Conservation (phyloP, 345 rosid species). For the Gossypium thurberi region DNA sequence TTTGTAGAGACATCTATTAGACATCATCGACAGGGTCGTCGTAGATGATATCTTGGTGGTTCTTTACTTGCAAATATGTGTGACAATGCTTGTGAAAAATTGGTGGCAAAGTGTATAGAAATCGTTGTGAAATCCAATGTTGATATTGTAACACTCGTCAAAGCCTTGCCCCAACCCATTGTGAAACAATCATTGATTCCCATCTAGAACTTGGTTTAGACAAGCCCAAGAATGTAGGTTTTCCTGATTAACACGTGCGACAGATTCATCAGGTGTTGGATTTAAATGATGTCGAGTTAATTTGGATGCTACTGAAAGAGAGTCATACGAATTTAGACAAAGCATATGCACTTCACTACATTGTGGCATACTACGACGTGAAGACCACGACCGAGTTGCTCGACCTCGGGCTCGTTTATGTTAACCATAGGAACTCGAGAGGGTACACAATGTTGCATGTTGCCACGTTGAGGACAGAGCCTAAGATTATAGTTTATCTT, state of each 20-base stretch:
- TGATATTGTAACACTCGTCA: slow-evolving; percentile 51
- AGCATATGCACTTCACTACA: slow-evolving; percentile 69
- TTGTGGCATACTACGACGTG: slow-evolving; percentile 65
- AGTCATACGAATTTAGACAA: slow-evolving; percentile 57
- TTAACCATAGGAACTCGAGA: slow-evolving; percentile 47
- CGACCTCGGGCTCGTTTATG: slow-evolving; percentile 66
- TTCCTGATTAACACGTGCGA: slow-evolving; percentile 47
- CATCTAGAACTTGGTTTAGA: slow-evolving; percentile 37
- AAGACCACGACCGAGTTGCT: slow-evolving; percentile 70
- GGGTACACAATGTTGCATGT: slow-evolving; percentile 72
- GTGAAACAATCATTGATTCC: slow-evolving; percentile 38
- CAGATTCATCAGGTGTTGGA: slow-evolving; percentile 68
- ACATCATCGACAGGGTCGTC: slow-evolving; percentile 51
- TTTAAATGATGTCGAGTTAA: slow-evolving; percentile 79
- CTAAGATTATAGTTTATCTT: slow-evolving; percentile 61
- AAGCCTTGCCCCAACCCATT: slow-evolving; percentile 45
- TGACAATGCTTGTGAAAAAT: slow-evolving; percentile 42
- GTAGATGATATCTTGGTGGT: slow-evolving; percentile 57
- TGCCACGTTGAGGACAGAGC: slow-evolving; percentile 76
- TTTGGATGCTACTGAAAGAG: slow-evolving; percentile 64
- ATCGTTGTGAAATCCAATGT: slow-evolving; percentile 51
- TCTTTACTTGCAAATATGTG: slow-evolving; percentile 50
- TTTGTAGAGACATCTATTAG: slow-evolving; percentile 56
- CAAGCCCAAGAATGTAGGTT: slow-evolving; percentile 21
- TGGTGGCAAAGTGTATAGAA: slow-evolving; percentile 41